Evolutionary conservation across 176 grass and related monocot genomes (phyloP), one percentile per base, ranked within the genome.

Genomic region (Poa pratensis): DNA sequence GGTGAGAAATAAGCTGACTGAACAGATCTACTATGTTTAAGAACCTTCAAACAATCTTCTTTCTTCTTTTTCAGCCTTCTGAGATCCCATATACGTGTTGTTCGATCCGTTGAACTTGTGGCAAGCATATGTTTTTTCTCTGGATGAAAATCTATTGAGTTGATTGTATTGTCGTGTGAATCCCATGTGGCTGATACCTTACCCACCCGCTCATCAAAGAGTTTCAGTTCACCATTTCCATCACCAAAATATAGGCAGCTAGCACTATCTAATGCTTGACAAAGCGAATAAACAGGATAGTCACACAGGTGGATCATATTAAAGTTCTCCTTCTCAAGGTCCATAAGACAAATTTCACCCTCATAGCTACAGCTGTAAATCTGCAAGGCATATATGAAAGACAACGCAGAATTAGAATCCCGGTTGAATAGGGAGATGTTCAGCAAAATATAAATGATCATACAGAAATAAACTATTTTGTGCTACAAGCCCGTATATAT

Each of bases 1-100:
- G 91, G 96, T 57, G 96, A 98, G 80, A 98, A 98, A 87, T 93
- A 93, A 79, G 96, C 91, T 77, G 96, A 98, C 35, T 93, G 80
- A 58, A 98, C 83, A 27, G 89, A 52, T 46, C 57, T 90, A 28
- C 32, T 63, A 78, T 90, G 88, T 20, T 84, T 27, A 4, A 95
- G 52, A 75, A 89, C 69, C 49, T 85, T 93, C 63, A 92, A 87
- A 61, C 79, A 82, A 37, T 90, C 63, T 9, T 61, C 72, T 20
- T 68, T 66, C 51, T 92, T 49, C 63, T 88, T 92, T 69, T 93
- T 80, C 80, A 93, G 68, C 62, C 30, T 68, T 81, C 95, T 95
- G 68, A 92, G 68, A 83, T 94, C 91, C 95, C 95, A 98, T 48
- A 98, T 76, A 75, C 87, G 65, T 72, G 84, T 87, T 35, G 77